Evolutionary conservation across 2,329 filamentous ascomycete genomes (phyloP).

Genomic region (Aspergillus fructus): DNA sequence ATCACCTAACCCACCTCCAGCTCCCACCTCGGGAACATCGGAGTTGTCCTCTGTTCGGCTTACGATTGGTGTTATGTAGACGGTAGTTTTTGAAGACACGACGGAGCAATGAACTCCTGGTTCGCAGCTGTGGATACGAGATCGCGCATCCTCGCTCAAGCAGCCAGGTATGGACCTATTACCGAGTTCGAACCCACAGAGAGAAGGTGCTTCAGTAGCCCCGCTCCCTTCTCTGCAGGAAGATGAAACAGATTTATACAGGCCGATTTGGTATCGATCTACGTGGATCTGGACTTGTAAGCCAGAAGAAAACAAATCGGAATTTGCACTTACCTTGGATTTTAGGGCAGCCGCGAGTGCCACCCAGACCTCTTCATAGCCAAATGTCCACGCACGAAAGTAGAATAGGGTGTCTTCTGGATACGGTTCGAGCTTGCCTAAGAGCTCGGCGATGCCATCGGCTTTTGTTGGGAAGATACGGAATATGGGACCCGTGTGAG

Average conservation of each 20-base stretch:
- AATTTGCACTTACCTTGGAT: constrained; percentile 52
- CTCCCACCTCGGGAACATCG: constrained; percentile 70
- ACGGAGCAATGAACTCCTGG: constrained; percentile 54
- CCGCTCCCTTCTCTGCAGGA: constrained; percentile 32
- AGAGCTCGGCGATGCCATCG: constrained; percentile 71
- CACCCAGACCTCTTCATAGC: constrained; percentile 90
- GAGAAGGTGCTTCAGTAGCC: constrained; percentile 61
- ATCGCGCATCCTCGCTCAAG: constrained; percentile 62
- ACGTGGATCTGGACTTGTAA: constrained; percentile 65
- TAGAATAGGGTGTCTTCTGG: constrained; percentile 76
- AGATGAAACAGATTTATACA: constrained; percentile 66
- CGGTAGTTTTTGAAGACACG: constrained; percentile 52
- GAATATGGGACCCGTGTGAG: constrained; percentile 50
- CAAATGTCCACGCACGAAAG: constrained; percentile 86
- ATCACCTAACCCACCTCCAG: constrained; percentile 77
- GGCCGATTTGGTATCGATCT: constrained; percentile 72
- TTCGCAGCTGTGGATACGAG: constrained; percentile 83
- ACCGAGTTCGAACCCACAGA: constrained; percentile 73
- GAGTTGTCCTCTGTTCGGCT: constrained; percentile 57
- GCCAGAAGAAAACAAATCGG: neutral
- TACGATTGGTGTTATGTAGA: constrained; percentile 78
- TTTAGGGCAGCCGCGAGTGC: constrained; percentile 70
- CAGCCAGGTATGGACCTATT: constrained; percentile 70
- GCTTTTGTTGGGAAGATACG: constrained; percentile 63
- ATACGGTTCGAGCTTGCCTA: constrained; percentile 67